Evolutionary conservation across 768 basidiomycete species (phyloP), one percentile per base, ranked within the genome.

Genomic region (Inosperma sp.): DNA sequence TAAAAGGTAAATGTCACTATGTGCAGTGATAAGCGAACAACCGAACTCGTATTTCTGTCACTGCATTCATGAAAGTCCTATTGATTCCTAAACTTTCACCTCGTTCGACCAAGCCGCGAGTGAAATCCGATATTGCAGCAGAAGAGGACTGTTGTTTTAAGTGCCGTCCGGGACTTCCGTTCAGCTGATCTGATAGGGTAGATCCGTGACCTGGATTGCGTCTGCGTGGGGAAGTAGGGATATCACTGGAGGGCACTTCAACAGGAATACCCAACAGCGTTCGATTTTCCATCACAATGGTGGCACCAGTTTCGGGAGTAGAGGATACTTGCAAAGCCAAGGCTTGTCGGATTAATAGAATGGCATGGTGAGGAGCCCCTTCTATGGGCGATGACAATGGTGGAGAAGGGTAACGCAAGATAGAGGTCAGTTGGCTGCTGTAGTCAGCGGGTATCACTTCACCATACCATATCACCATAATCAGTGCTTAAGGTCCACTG

Each of bases 361-460:
- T 73, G 17, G 82, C 73, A 53, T 84, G 87, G 62, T 82, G 78
- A 8, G 73, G 71, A 21, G 66, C 66, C 34, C 70, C 69, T 17
- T 70, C 63, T 31, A 72, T 64, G 17, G 62, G 51, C 5, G 50
- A 25, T 16, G 53, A 51, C 30, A 70, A 54, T 1, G 75, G 68
- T 10, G 77, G 75, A 4, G 81, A 67, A 12, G 95, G 92, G 68
- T 97, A 98, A 48, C 89, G 89, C 30, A 99, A 72, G 16, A 98
- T 77, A 49, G 77, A 73, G 19, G 91, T 92, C 22, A 99, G 72
- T 59, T 96, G 87, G 1, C 76, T 79, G 49, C 84, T 90, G 65
- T 95, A 95, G 66, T 95, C 93, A 10, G 86, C 79, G 7, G 86
- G 78, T 53, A 94, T 83, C 35, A 97, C 93, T 95, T 60, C 23